Evolutionary conservation across 345 rosid species (phyloP).

Genomic region (Luvunga scandens): DNA sequence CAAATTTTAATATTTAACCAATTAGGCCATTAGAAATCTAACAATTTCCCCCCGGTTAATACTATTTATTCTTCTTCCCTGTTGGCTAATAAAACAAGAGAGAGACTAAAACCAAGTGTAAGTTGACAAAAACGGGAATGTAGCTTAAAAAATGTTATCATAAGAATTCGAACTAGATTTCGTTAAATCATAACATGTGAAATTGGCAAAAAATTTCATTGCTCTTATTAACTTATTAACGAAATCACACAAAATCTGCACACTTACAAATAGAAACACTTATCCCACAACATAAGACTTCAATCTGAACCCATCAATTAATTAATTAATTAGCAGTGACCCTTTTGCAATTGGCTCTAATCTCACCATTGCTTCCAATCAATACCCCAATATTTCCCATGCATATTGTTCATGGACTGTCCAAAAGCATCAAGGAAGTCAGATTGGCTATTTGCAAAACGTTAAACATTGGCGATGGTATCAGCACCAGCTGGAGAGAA

Average conservation of each 20-base stretch:
- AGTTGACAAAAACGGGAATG: too few species aligned
- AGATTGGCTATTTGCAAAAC: conserved; percentile 29
- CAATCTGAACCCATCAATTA: neutral
- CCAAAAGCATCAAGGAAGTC: conserved; percentile 37
- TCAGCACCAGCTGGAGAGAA: conserved; percentile 30
- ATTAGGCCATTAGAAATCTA: too few species aligned
- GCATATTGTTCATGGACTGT: conserved; percentile 39
- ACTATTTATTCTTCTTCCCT: too few species aligned
- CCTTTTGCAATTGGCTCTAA: conserved; percentile 31
- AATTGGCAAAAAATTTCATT: neutral
- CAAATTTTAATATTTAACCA: too few species aligned
- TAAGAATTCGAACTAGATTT: neutral
- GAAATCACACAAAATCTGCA: neutral
- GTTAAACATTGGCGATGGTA: conserved; percentile 28
- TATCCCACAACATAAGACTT: neutral
- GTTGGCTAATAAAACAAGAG: too few species aligned
- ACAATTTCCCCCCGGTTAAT: too few species aligned
- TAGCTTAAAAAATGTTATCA: too few species aligned
- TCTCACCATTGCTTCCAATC: conserved; percentile 35
- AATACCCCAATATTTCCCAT: conserved; percentile 32
- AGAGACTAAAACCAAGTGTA: too few species aligned
- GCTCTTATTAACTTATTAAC: neutral
- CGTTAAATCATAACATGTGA: neutral
- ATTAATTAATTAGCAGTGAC: conserved; percentile 19
- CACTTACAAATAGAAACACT: neutral